These are phyloP conservation scores for Stellera chamaejasme DNA, from an alignment of 345 rosid species.

Conservation along the genomic window DNA sequence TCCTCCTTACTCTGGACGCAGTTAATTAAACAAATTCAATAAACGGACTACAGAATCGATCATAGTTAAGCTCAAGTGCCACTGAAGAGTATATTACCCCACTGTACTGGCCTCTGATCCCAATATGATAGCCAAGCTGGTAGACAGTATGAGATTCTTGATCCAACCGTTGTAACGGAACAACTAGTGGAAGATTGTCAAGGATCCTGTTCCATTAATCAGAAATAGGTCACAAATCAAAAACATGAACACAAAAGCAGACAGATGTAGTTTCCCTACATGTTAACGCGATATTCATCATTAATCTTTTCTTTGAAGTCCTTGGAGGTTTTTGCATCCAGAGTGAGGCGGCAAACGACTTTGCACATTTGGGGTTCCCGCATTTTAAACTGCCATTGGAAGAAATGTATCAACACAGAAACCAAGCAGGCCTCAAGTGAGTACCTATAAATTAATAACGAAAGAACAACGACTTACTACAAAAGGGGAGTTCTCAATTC, in stretches of 20 bases:
- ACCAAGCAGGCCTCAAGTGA: slow-evolving; percentile 9
- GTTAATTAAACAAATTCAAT: slow-evolving; percentile 12
- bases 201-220: slow-evolving; percentile 63
- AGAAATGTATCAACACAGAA: background rate
- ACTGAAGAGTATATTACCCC: slow-evolving; percentile 49
- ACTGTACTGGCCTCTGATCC: slow-evolving; percentile 78
- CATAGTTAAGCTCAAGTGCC: slow-evolving; percentile 8
- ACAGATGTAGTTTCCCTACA: slow-evolving; percentile 34
- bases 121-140: slow-evolving; percentile 90
- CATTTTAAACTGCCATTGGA: slow-evolving; percentile 66
- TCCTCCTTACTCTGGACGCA: slow-evolving; percentile 71
- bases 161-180: slow-evolving; percentile 62
- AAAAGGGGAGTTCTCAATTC: slow-evolving; percentile 84
- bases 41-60: slow-evolving; percentile 1
- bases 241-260: background rate
- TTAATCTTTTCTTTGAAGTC: slow-evolving; percentile 80
- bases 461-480: slow-evolving; percentile 35
- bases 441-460: background rate
- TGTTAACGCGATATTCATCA: slow-evolving; percentile 91
- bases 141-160: slow-evolving; percentile 61
- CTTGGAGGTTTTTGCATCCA: slow-evolving; percentile 58
- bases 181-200: slow-evolving; percentile 92
- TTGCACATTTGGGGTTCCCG: slow-evolving; percentile 83
- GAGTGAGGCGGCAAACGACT: slow-evolving; percentile 39
- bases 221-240: slow-evolving; percentile 19